Percentiles rank a stretch among this genome's conserved stretches.
Conservation (phyloP, 164 flowering plant species). For the Magnolia officinalis region DNA sequence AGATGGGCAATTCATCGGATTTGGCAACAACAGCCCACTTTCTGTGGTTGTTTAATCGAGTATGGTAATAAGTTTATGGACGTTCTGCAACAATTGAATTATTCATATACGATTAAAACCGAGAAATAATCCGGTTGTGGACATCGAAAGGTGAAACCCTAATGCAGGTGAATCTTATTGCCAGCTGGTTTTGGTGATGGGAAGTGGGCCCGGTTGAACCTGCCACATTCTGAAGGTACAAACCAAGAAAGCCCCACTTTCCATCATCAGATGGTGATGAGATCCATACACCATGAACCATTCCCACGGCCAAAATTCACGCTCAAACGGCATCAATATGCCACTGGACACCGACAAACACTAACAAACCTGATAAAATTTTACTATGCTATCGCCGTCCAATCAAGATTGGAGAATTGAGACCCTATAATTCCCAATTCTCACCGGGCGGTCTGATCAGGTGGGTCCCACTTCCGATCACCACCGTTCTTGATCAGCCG, state of each 20-base stretch:
- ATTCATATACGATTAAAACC: not conserved
- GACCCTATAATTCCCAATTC: not conserved
- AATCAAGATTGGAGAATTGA: too few relatives aligned
- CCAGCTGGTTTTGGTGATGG: not conserved
- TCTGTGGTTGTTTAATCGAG: too few relatives aligned
- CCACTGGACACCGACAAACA: not conserved
- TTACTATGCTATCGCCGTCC: too few relatives aligned
- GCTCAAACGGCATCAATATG: not conserved
- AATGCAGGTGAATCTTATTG: not conserved
- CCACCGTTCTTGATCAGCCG: not conserved
- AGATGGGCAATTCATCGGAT: too few relatives aligned
- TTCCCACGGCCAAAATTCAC: not conserved
- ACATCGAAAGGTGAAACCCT: not conserved
- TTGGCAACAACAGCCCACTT: too few relatives aligned
- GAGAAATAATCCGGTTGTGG: not conserved
- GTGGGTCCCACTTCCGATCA: not conserved
- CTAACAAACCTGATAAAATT: too few relatives aligned
- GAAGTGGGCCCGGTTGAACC: not conserved
- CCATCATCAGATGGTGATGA: not conserved
- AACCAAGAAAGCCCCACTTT: not conserved
- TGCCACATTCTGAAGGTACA: not conserved
- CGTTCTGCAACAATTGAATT: not conserved
- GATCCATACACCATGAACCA: not conserved
- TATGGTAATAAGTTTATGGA: too few relatives aligned
- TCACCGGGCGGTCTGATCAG: not conserved